Base-by-base conservation (phyloP, 495 filamentous ascomycete species). In the Aspergillus wentii region DNA sequence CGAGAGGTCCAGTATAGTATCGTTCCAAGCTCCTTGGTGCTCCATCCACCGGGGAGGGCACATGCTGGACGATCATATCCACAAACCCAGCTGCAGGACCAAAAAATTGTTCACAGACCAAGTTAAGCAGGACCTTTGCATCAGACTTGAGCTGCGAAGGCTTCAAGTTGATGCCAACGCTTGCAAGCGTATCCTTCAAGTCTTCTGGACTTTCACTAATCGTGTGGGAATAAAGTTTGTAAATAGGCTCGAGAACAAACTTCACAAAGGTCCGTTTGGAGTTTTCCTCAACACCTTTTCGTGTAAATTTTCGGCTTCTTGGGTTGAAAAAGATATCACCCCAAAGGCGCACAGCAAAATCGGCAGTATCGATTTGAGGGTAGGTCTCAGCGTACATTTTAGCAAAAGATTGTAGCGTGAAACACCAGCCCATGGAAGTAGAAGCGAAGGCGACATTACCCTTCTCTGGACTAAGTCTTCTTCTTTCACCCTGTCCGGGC, bases 281-380 rank as follows among this genome's bases (percentile, higher is more conserved):
- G 20, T 76, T 68, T 46, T 89, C 79, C 53, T 98, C 92, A 16
- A 86, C 54, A 20, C 78, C 80, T 53, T 92, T 95, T 38, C 92
- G 77, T 27, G 85, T 92, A 51, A 98, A 98, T 38, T 83, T 91
- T 30, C 91, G 81, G 58, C 83, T 91, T 45, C 67, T 69, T 0
- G 92, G 90, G 54, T 96, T 97, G 70, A 82, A 97, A 63, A 94
- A 97, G 40, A 98, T 85, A 57, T 98, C 91, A 5, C 94, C 92
- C 92, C 92, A 98, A 37, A 98, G 73, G 18, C 92, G 69, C 33
- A 71, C 63, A 21, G 83, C 77, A 57, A 97, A 94, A 38, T 95
- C 88, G 6, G 74, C 69, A 2, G 78, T 66, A 55, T 95, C 85
- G 45, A 96, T 72, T 27, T 80, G 80, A 7, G 84, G 79, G 58